A percentile compares a stretch with the other conserved stretches of the same genome.
These are phyloP conservation scores for Apodospora peruviana DNA, from an alignment of 495 filamentous ascomycete species.

Conservation along the genomic window DNA sequence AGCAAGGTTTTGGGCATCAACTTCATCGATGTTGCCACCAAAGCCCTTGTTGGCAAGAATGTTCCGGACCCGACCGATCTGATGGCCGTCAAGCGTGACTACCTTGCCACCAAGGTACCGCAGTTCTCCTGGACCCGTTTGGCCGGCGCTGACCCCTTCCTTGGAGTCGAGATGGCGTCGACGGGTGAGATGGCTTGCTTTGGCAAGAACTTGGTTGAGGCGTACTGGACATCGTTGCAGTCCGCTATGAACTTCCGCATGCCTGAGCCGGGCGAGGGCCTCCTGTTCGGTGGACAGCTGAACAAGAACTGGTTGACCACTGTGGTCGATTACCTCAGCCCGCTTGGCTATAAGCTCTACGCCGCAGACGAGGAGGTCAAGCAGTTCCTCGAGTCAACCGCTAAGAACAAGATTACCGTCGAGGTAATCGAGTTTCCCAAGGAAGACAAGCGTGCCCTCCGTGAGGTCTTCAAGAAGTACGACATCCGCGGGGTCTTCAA, in stretches of 20 bases:
- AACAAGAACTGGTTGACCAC: constrained; percentile 55
- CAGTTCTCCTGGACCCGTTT: constrained; percentile 99
- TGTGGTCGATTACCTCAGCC: constrained; percentile 78
- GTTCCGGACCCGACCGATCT: constrained; percentile 84
- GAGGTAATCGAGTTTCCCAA: constrained; percentile 97
- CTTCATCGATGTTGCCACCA: constrained; percentile 95
- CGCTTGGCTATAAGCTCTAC: constrained; percentile 90
- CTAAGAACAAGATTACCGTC: constrained; percentile 61
- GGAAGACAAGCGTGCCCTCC: constrained; percentile 87
- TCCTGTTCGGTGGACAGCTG: constrained; percentile 87
- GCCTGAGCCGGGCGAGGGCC: constrained; percentile 85
- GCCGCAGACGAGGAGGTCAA: constrained; percentile 79
- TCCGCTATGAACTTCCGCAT: constrained; percentile 99
- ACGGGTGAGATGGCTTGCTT: constrained; percentile 99
- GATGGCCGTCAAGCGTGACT: constrained; percentile 83
- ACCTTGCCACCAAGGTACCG: constrained; percentile 92
- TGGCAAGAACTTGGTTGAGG: constrained; percentile 89
- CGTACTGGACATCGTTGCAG: constrained; percentile 94
- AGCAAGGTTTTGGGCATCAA: constrained; percentile 95
- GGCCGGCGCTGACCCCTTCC: constrained; percentile 95
- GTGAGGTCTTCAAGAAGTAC: constrained; percentile 96
- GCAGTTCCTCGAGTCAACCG: constrained; percentile 65
- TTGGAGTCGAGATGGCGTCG: constrained; percentile 95
- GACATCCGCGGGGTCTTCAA: constrained; percentile 96
- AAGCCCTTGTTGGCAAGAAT: constrained; percentile 80